Evolutionary conservation across 805 yeast species (phyloP), one percentile per base, ranked within the genome.

Genomic region (Candida dajiaensis): DNA sequence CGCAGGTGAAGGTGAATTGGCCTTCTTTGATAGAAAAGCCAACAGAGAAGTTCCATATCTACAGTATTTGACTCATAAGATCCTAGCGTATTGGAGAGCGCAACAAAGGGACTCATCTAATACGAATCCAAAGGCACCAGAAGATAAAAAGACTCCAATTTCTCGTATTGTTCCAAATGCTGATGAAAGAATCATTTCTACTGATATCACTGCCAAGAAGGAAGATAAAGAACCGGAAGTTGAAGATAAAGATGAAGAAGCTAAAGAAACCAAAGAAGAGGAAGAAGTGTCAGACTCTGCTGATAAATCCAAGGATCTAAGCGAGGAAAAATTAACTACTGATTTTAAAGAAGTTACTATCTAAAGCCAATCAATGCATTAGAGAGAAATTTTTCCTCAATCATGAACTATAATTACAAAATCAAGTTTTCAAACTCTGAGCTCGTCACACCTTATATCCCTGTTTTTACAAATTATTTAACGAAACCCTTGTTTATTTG

Each of bases 1-100:
- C 47, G 77, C 83, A 7, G 83, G 83, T 43, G 88, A 83, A 50
- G 92, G 92, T 50, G 85, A 83, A 38, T 72, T 89, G 49, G 81
- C 81, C n/a, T 76, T 71, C 48, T 77, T 83, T 59, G 86, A 90
- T 49, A 77, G 75, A 51, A 74, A 70, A 25, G 66, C 79, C 10
- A 71, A 75, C 37, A 70, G 73, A 46, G 72, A 78, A 19, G 71
- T 72, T 31, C 67, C 65, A 41, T 72, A 73, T 51, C 55, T 72
- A 44, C 70, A 67, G 40, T 70, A 65, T 5, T 58, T 71, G 42
- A 68, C 69, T 40, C 60, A 55, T 39, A 69, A 71, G 56, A 54
- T 60, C n/a, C 46, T 55, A 21, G 46, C 47, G 12, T 45, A 53
- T 41, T 56, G 51, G 48, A 56, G 55, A 47, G 40, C 56, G 9